Evolutionary conservation across 345 rosid genomes (phyloP), one percentile per base, ranked within the genome.

Genomic region (Eutrema yunnanense): DNA sequence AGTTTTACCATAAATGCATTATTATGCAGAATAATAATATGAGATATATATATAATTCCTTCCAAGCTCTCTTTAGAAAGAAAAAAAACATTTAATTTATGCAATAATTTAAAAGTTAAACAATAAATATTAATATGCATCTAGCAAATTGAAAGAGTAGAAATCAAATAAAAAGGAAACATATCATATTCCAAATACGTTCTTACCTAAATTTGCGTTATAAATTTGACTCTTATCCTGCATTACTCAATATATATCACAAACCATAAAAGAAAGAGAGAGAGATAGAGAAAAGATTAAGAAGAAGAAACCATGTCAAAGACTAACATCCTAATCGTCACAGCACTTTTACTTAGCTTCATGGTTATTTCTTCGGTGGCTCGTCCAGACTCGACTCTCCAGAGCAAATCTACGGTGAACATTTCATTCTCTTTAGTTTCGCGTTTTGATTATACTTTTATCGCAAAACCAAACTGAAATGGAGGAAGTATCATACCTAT

Each of bases 381-480:
- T 51, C 68, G 78, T 50, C 68, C 73, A 12, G 68, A 51, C 56
- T 5, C 62, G 1, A 11, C 67, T 65, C 72, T 73, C 43, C 66
- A 38, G 16, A 49, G 32, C 40, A 66, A 59, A 41, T 27, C 62
- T 6, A 51, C 10, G 54, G 73, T 74, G 6, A 60, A 16, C 50
- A 57, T 9, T 58, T 6, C 10, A 5, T 48, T 36, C 34, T 53
- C 36, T 54, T 22, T 70, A 48, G 7, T 16, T 60, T n/a, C 13
- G 0, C 0, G 19, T 27, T 30, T 6, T 4, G 1, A 9, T 22
- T 22, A 9, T 50, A 32, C 5, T 4, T 50, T 11, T 12, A 53
- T 30, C 33, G 22, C 55, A 50, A 50, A 50, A 50, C 33, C 55
- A 50, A 50, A 26, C 2, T 26, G 32, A 26, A 50, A 50, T n/a